A percentile compares a stretch with the other conserved stretches of the same genome.
phyloP scores from a whole-genome alignment of 306 rosid genomes.

The Corylus avellana region DNA sequence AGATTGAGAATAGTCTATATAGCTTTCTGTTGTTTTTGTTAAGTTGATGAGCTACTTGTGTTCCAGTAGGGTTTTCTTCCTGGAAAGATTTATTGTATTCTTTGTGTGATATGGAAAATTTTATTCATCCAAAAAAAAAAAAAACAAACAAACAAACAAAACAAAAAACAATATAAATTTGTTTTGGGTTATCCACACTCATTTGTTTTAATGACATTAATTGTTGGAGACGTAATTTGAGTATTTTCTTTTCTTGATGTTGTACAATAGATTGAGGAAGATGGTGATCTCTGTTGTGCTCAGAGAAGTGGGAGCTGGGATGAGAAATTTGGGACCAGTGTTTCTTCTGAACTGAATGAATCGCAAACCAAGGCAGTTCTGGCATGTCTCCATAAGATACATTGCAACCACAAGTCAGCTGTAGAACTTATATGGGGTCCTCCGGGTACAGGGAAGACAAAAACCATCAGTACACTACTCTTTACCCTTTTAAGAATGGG shows the following conservation, averaged over 20 bases:
- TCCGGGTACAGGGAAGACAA: constrained; percentile 86
- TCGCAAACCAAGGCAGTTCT: constrained; percentile 52
- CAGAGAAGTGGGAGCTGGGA: background rate
- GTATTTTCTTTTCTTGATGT: background rate
- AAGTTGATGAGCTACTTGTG: too few relatives aligned
- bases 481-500: constrained; percentile 40
- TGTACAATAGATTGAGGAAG: constrained; percentile 37
- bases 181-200: too few relatives aligned
- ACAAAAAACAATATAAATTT: too few relatives aligned
- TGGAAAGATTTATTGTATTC: background rate
- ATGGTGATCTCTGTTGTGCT: constrained; percentile 29
- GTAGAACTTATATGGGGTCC: constrained; percentile 86
- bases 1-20: too few relatives aligned
- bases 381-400: constrained; percentile 48
- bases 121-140: too few relatives aligned
- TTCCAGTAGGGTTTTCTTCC: background rate
- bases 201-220: background rate
- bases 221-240: too few relatives aligned
- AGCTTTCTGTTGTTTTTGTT: too few relatives aligned
- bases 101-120: background rate
- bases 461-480: constrained; percentile 51
- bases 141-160: too few relatives aligned
- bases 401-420: constrained; percentile 29
- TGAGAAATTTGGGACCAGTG: constrained; percentile 8
- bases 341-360: constrained; percentile 42